These are phyloP conservation scores for Chytriomyces sp. DNA, from an alignment of 192 early-diverging fungal species.

Conservation along the genomic window DNA sequence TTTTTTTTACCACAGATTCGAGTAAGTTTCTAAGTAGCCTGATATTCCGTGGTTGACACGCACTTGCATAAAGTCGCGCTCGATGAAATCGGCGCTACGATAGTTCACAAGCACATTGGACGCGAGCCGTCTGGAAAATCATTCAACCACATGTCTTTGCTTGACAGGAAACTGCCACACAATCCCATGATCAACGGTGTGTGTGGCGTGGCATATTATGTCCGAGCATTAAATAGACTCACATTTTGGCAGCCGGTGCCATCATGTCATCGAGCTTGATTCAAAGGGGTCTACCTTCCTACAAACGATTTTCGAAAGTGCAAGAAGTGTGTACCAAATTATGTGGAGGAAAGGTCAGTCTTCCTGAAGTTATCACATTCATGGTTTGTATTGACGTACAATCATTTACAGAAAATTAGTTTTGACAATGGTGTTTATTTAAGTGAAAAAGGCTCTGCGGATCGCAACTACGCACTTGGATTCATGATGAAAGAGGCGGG, in stretches of 20 bases:
- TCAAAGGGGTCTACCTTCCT: conserved; percentile 5
- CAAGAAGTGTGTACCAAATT: conserved; percentile 13
- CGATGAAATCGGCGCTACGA: conserved; percentile 13
- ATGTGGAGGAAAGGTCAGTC: no score
- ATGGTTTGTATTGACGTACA: no score
- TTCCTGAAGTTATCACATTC: no score
- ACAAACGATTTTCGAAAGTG: conserved; percentile 25
- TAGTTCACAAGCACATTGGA: conserved; percentile 27
- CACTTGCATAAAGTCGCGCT: conserved; percentile 4
- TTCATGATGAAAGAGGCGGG: conserved; percentile 32
- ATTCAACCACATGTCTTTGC: conserved; percentile 26
- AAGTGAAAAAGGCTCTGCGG: conserved; percentile 26
- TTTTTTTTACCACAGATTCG: neutral
- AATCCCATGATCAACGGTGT: conserved; percentile 32
- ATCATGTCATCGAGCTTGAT: conserved; percentile 32
- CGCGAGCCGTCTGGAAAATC: conserved; percentile 23
- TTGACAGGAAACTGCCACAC: conserved; percentile 26
- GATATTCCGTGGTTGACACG: no score
- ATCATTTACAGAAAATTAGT: neutral
- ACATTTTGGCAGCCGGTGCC: conserved; percentile 5
- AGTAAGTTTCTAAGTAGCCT: neutral
- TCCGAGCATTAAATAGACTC: no score
- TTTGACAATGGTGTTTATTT: conserved; percentile 33
- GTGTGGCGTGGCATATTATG: neutral
- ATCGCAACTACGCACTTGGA: conserved; percentile 21